A percentile compares a stretch with the other conserved stretches of the same genome.
Evolutionary conservation across 2,329 filamentous ascomycete genomes (phyloP).

Genomic region (Biscogniauxia marginata): DNA sequence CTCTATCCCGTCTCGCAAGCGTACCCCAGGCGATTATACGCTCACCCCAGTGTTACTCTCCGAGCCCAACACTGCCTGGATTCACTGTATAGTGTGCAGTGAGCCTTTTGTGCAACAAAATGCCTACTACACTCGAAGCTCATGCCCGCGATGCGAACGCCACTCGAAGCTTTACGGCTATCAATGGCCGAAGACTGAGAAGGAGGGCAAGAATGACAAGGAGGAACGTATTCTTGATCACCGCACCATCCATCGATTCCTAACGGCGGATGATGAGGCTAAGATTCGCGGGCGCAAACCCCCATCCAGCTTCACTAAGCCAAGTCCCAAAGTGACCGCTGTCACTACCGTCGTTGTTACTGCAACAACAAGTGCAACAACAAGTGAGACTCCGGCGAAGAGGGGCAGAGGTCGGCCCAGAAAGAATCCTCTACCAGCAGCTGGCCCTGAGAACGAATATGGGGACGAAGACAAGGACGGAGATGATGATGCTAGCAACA

Average conservation of each 20-base stretch:
- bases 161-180: conserved; percentile 96
- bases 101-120: conserved; percentile 83
- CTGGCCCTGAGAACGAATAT: conserved; percentile 2
- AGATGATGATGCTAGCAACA: conserved; percentile 1
- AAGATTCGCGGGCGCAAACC: conserved; percentile 44
- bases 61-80: conserved; percentile 77
- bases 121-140: conserved; percentile 79
- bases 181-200: conserved; percentile 93
- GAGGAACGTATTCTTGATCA: conserved; percentile 77
- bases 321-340: not conserved
- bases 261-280: conserved; percentile 68
- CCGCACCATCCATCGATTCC: conserved; percentile 80
- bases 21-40: conserved; percentile 76
- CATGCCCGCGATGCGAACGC: conserved; percentile 89
- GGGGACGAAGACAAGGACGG: conserved; percentile 13
- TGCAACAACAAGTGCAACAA: too few species aligned
- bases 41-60: conserved; percentile 74
- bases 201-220: conserved; percentile 69
- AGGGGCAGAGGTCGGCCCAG: conserved; percentile 25
- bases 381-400: conserved; percentile 12
- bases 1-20: conserved; percentile 29
- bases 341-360: conserved; percentile 2
- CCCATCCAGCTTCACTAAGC: conserved; percentile 5
- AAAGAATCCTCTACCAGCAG: conserved; percentile 12
- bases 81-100: conserved; percentile 82